phyloP scores from a whole-genome alignment of 352 stramenopile species.

The Phytophthora uliginosa region DNA sequence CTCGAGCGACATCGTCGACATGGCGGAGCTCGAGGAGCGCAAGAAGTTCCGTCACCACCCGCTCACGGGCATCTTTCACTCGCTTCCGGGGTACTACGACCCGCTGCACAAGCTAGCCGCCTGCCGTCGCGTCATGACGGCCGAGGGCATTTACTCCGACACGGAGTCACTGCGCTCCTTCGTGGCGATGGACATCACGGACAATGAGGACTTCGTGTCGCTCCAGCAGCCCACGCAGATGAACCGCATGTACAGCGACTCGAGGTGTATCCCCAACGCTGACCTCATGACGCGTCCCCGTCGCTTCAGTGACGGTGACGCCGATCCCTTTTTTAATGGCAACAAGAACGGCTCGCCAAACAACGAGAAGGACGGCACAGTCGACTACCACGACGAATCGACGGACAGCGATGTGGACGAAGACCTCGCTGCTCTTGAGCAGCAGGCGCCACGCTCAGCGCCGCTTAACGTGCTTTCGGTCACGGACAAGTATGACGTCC shows the following conservation, averaged over 20 bases:
- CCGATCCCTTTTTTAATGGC: conserved; percentile 71
- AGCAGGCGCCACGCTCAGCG: conserved; percentile 33
- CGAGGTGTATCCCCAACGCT: conserved; percentile 48
- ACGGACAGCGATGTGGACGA: conserved; percentile 41
- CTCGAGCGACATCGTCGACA: conserved; percentile 89
- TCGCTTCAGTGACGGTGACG: conserved; percentile 87
- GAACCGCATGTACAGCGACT: conserved; percentile 82
- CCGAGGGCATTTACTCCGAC: conserved; percentile 72
- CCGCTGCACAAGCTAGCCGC: conserved; percentile 83
- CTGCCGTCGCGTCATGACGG: conserved; percentile 67
- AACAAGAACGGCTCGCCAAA: conserved; percentile 37
- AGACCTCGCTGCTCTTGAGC: conserved; percentile 32
- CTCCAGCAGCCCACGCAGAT: conserved; percentile 69
- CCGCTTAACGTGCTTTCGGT: conserved; percentile 38
- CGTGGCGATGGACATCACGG: conserved; percentile 79
- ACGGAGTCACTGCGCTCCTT: conserved; percentile 84
- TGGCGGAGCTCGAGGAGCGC: conserved; percentile 90
- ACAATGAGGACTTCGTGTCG: conserved; percentile 63
- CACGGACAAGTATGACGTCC: conserved; percentile 48
- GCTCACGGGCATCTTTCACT: conserved; percentile 91
- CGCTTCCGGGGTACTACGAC: conserved; percentile 88
- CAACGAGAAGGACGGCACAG: conserved; percentile 31
- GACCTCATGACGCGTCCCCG: conserved; percentile 62
- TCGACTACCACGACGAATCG: conserved; percentile 42
- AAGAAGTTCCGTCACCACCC: conserved; percentile 92